Evolutionary conservation across 2,329 filamentous ascomycete genomes (phyloP).

Genomic region (Colletotrichum tropicale): DNA sequence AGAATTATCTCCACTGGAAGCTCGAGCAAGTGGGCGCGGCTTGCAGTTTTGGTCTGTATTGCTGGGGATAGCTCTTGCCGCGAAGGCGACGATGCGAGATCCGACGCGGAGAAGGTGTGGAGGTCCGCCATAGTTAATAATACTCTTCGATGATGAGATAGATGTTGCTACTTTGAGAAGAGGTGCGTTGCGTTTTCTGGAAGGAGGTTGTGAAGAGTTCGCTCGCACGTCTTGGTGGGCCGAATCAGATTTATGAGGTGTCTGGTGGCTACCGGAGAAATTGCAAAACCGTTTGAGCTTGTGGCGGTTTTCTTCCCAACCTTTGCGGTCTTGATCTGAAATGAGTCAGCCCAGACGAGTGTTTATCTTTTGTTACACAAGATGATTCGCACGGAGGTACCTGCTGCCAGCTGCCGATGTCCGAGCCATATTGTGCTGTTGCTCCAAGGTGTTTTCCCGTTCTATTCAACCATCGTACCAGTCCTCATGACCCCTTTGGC

Average conservation of each 20-base stretch:
- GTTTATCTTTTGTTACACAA: neutral
- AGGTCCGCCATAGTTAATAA: neutral
- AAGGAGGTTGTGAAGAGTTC: neutral
- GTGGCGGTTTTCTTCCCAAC: neutral
- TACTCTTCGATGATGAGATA: neutral
- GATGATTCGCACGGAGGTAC: neutral
- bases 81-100: neutral
- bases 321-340: fast-evolving
- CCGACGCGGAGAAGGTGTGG: neutral
- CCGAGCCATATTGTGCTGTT: neutral
- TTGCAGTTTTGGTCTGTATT: neutral
- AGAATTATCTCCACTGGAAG: neutral
- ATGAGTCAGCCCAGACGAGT: neutral
- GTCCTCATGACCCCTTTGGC: no score
- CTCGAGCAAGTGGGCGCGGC: neutral
- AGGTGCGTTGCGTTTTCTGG: neutral
- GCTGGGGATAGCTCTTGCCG: neutral
- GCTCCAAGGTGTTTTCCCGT: neutral
- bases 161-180: no score
- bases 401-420: neutral
- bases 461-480: no score
- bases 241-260: neutral
- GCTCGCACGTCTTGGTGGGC: neutral
- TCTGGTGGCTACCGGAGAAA: neutral
- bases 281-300: neutral